These are phyloP conservation scores for Posidonia australis DNA, from an alignment of 106 monocot species.

Conservation along the genomic window DNA sequence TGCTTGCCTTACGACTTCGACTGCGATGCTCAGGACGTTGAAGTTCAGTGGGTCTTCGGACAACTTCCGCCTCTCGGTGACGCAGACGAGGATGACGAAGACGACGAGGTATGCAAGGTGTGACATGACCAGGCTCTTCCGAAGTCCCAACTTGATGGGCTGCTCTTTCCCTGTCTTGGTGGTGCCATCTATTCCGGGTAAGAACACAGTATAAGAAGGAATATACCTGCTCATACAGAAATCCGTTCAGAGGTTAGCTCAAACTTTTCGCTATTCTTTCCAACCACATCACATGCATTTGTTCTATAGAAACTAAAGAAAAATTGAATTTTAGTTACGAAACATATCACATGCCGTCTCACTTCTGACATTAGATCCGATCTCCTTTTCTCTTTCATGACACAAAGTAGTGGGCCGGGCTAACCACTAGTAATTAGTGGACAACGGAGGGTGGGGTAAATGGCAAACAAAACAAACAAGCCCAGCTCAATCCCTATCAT, in stretches of 20 bases:
- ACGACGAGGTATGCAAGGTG: constrained; percentile 23
- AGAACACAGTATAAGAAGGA: constrained; percentile 24
- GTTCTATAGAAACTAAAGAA: too few species aligned
- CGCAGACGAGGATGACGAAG: constrained; percentile 26
- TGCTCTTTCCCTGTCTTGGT: background rate
- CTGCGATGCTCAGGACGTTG: constrained; percentile 40
- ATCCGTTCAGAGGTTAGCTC: background rate
- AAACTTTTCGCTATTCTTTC: too few species aligned
- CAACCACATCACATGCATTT: too few species aligned
- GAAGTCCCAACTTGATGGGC: background rate
- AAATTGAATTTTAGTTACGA: too few species aligned
- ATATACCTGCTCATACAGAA: constrained; percentile 23
- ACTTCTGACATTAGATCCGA: too few species aligned
- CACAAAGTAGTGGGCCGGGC: too few species aligned
- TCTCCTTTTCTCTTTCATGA: too few species aligned
- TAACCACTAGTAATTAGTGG: background rate
- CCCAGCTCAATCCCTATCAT: too few species aligned
- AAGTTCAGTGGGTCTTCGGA: constrained; percentile 37
- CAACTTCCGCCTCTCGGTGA: constrained; percentile 25
- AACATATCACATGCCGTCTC: background rate
- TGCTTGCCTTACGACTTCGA: constrained; percentile 45
- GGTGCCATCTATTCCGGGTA: background rate
- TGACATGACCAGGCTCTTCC: constrained; percentile 10
- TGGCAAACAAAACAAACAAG: too few species aligned
- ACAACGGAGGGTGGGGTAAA: background rate